Evolutionary conservation across 352 stramenopile genomes (phyloP).

Genomic region (Bremia lactucae): DNA sequence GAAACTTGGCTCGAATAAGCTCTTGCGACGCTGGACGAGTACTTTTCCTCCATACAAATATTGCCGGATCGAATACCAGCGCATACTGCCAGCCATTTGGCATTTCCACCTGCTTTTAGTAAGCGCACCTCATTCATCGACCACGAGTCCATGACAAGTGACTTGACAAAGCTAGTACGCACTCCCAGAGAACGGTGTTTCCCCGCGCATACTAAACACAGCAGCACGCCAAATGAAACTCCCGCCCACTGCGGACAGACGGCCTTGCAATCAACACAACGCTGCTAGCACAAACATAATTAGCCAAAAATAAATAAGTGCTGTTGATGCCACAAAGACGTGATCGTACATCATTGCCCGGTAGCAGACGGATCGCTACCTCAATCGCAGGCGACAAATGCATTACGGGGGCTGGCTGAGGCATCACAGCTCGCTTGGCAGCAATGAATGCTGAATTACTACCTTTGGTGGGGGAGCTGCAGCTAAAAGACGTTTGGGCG

Average conservation of each 20-base stretch:
- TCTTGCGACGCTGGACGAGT: slow-evolving; percentile 47
- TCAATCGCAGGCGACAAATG: slow-evolving; percentile 42
- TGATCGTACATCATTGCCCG: slow-evolving; percentile 61
- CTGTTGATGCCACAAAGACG: not conserved
- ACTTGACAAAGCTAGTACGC: slow-evolving; percentile 78
- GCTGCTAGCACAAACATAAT: slow-evolving; percentile 18
- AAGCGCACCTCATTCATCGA: slow-evolving; percentile 32
- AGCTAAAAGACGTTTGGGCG: not conserved
- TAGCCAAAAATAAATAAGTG: not conserved
- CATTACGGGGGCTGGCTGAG: slow-evolving; percentile 8
- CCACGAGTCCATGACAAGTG: slow-evolving; percentile 71
- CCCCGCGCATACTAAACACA: slow-evolving; percentile 67
- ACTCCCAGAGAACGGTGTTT: slow-evolving; percentile 76
- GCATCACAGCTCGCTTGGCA: slow-evolving; percentile 11
- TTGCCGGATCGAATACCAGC: slow-evolving; percentile 31
- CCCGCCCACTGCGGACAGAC: slow-evolving; percentile 74
- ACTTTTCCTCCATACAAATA: slow-evolving; percentile 44
- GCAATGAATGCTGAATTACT: slow-evolving; percentile 6
- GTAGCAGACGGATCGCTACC: slow-evolving; percentile 47
- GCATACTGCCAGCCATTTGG: slow-evolving; percentile 74
- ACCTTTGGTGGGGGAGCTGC: not conserved
- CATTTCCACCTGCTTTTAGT: slow-evolving; percentile 67
- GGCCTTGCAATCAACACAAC: slow-evolving; percentile 72
- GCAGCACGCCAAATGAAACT: slow-evolving; percentile 74
- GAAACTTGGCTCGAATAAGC: slow-evolving; percentile 43